Conservation (phyloP, 371 early-diverging fungal species). For the Massospora cicadina region DNA sequence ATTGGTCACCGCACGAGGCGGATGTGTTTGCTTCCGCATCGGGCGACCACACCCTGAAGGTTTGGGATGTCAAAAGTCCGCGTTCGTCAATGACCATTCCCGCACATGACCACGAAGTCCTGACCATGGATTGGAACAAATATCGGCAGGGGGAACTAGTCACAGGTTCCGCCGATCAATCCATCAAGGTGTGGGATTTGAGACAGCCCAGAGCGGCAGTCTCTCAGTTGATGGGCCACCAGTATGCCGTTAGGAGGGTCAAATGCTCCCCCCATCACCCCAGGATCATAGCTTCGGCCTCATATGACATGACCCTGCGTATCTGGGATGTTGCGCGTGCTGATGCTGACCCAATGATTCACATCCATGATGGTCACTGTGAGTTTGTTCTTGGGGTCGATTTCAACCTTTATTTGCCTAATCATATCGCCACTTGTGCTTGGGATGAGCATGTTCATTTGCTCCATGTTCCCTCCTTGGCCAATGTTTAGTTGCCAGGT, state of each 20-base stretch:
- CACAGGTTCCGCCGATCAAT: slow-evolving; percentile 72
- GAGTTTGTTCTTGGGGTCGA: slow-evolving; percentile 93
- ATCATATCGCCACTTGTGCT: slow-evolving; percentile 75
- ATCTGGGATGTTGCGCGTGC: slow-evolving; percentile 66
- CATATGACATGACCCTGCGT: slow-evolving; percentile 88
- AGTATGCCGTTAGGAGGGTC: slow-evolving; percentile 77
- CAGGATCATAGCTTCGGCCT: slow-evolving; percentile 55
- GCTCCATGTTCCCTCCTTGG: slow-evolving; percentile 14
- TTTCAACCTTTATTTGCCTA: slow-evolving; percentile 64
- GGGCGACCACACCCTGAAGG: slow-evolving; percentile 71
- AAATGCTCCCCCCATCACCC: slow-evolving; percentile 77
- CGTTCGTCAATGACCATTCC: slow-evolving; percentile 46
- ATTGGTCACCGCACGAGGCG: slow-evolving; percentile 67
- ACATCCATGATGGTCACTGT: slow-evolving; percentile 61
- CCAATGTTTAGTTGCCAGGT: no score
- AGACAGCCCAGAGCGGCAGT: slow-evolving; percentile 53
- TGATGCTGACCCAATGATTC: slow-evolving; percentile 28
- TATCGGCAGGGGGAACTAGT: slow-evolving; percentile 52
- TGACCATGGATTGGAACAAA: slow-evolving; percentile 91
- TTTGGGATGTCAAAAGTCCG: slow-evolving; percentile 64
- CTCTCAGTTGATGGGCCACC: slow-evolving; percentile 55
- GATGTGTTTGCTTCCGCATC: slow-evolving; percentile 69
- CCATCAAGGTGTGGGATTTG: slow-evolving; percentile 78
- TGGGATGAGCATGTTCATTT: slow-evolving; percentile 82
- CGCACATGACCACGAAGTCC: slow-evolving; percentile 74